Base-by-base conservation (phyloP, 1,284 basidiomycete genomes). In the Naganishia sp. region DNA sequence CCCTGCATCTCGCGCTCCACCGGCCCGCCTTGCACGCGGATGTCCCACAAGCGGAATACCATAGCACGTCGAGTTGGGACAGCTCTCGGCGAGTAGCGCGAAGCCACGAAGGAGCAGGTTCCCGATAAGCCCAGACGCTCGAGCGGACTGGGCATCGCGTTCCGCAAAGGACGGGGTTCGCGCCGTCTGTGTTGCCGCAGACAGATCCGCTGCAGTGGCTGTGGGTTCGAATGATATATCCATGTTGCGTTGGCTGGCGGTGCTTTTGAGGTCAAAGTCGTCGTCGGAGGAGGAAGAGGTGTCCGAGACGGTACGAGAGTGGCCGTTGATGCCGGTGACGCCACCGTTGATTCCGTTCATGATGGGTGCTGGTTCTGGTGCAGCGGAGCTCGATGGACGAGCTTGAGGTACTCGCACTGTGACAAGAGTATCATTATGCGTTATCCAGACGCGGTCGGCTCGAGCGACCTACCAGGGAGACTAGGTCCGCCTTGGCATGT, bases 11-110 rank as follows among this genome's bases (percentile, higher is more conserved):
- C 59, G 59, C 36, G 36, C 36, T 6, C 59, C 59, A 31, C 59
- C 59, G 36, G 55, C 21, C 6, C 56, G 44, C 42, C 55, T 61
- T 15, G 43, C 55, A 28, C 72, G 67, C 1, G 79, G 79, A 61
- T 75, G 77, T 0, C 79, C 79, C 11, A 79, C 76, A 23, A 80
- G 72, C 0, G 77, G 79, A 9, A 80, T 73, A 16, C 76, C 78
- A 28, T 68, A 64, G 65, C 79, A 80, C 3, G 67, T 50, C 3
- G 74, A 49, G 39, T 73, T 73, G 15, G 75, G 75, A 49, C 79
- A 80, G 44, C 71, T 75, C 23, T 70, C 69, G 28, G 70, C 70
- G 0, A 80, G 67, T 0, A 80, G 71, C 0, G 78, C 76, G 65
- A 78, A 79, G 2, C 79, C 79, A 63, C 72, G 72, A 2, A 80